Conservation (phyloP, 768 basidiomycete genomes). For the Hygrocybe punicea region DNA sequence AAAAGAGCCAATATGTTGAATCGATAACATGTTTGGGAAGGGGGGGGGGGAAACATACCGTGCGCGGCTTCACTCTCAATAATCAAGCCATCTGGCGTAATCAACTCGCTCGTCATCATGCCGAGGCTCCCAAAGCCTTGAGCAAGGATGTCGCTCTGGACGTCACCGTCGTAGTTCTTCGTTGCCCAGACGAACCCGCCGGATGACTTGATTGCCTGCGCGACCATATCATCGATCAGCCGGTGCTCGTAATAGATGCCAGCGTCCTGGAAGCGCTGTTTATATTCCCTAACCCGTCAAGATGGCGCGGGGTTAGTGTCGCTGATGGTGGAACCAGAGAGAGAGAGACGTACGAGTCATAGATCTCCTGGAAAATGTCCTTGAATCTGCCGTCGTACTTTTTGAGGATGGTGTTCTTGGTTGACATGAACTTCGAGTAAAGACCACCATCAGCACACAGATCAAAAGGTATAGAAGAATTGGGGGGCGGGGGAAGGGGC, state of each 20-base stretch:
- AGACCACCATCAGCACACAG: not conserved
- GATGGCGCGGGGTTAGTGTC: not conserved
- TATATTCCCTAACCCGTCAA: constrained; percentile 59
- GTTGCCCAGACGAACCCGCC: constrained; percentile 84
- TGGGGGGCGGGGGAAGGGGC: not conserved
- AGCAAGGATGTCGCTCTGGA: constrained; percentile 90
- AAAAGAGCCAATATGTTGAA: not conserved
- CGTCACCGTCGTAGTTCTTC: constrained; percentile 83
- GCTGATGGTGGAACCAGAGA: not conserved
- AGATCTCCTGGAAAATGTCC: constrained; percentile 98
- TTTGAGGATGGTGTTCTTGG: constrained; percentile 97
- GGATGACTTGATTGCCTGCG: constrained; percentile 92
- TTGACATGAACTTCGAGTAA: constrained; percentile 78
- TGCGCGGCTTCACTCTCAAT: constrained; percentile 98
- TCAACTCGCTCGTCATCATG: constrained; percentile 96
- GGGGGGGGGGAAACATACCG: constrained; percentile 40
- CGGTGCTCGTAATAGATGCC: constrained; percentile 95
- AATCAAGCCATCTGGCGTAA: constrained; percentile 90
- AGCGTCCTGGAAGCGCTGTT: constrained; percentile 59
- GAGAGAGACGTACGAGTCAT: constrained; percentile 53
- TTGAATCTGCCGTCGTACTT: constrained; percentile 99
- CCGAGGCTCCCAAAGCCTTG: constrained; percentile 96
- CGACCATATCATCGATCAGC: constrained; percentile 97
- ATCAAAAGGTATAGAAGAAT: not conserved
- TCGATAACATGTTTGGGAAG: too few relatives aligned